These are phyloP conservation scores for Cordyceps fumosorosea DNA, from an alignment of 2,329 filamentous ascomycete genomes.

Conservation along the genomic window DNA sequence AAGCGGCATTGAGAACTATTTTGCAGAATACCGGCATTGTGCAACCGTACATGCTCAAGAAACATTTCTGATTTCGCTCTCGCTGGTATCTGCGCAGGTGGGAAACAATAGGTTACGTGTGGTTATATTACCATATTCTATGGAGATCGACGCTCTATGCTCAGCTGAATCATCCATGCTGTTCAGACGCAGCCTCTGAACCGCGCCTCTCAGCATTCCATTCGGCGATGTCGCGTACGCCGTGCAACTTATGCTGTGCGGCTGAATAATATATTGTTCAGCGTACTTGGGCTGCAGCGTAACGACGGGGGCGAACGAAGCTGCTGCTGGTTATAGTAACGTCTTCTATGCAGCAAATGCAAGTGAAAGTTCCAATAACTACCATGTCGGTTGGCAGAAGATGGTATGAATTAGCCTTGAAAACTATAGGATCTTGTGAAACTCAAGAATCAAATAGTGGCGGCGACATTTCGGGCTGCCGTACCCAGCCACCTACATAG, in stretches of 20 bases:
- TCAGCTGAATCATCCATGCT: neutral
- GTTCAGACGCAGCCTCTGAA: neutral
- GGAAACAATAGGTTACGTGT: neutral
- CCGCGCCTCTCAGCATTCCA: neutral
- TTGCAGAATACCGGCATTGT: neutral
- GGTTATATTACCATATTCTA: too few relatives aligned
- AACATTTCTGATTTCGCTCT: neutral
- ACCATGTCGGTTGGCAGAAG: neutral
- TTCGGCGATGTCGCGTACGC: neutral
- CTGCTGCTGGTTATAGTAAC: neutral
- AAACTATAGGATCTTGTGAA: neutral
- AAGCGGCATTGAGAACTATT: neutral
- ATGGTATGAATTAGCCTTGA: too few relatives aligned
- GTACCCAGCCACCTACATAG: neutral
- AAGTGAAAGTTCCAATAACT: too few relatives aligned
- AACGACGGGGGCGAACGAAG: neutral
- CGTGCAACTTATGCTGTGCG: neutral
- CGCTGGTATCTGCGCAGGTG: neutral
- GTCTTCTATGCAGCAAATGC: neutral
- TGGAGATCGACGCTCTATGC: neutral
- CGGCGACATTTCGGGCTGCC: neutral
- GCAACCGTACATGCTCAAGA: neutral
- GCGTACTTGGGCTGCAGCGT: neutral
- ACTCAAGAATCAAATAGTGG: too few relatives aligned
- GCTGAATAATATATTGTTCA: neutral